Percentiles rank a stretch among this genome's conserved stretches.
Evolutionary conservation across 2,329 filamentous ascomycete genomes (phyloP).

Genomic region (Ascochyta lentis): DNA sequence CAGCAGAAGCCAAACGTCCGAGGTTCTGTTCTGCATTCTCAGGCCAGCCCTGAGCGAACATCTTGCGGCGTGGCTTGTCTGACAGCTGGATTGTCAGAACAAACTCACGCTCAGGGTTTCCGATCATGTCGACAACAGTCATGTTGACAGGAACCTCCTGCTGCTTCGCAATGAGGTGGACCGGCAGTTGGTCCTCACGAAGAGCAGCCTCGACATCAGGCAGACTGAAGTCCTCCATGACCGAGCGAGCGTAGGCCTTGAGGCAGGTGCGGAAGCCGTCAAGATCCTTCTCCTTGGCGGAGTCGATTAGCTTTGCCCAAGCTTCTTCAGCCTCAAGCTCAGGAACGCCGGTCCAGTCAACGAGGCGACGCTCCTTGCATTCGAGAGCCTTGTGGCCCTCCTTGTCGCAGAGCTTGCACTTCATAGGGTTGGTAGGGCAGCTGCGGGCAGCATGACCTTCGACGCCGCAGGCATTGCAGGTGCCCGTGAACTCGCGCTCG

Average conservation of each 20-base stretch:
- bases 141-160: conserved; percentile 52
- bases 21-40: conserved; percentile 65
- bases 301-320: conserved; percentile 58
- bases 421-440: conserved; percentile 65
- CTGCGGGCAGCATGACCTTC: conserved; percentile 65
- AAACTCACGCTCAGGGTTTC: conserved; percentile 67
- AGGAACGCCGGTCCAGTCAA: conserved; percentile 50
- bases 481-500: conserved; percentile 60
- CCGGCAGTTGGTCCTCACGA: conserved; percentile 54
- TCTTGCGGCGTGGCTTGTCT: conserved; percentile 59
- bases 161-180: conserved; percentile 62
- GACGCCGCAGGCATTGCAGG: conserved; percentile 64
- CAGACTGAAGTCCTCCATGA: conserved; percentile 48
- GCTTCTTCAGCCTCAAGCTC: conserved; percentile 58
- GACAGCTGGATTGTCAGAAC: conserved; percentile 68
- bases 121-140: conserved; percentile 61
- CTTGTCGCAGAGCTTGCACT: conserved; percentile 62
- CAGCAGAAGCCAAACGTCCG: conserved; percentile 69
- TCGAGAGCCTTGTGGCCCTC: conserved; percentile 57
- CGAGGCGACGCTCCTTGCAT: conserved; percentile 52
- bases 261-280: conserved; percentile 57
- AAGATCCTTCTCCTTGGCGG: conserved; percentile 58
- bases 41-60: conserved; percentile 67
- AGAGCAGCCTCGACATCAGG: conserved; percentile 59
- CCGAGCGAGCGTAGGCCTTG: conserved; percentile 58